Percentiles rank a stretch among this genome's conserved stretches.
phyloP scores from a whole-genome alignment of 345 rosid genomes.

The Boechera stricta region DNA sequence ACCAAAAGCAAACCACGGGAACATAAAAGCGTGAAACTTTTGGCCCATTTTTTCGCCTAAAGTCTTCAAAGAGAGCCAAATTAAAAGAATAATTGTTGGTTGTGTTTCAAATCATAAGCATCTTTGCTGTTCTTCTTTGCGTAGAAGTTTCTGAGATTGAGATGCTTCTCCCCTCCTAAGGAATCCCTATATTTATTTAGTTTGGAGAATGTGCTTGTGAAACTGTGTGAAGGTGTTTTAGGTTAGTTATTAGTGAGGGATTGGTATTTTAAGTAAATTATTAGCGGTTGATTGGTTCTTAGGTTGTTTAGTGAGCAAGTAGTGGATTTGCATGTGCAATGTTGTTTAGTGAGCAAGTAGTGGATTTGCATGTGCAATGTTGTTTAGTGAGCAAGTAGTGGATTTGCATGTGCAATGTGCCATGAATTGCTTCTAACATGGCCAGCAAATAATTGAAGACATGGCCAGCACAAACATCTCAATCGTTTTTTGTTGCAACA shows the following conservation, averaged over 20 bases:
- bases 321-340: neutral
- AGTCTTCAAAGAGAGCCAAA: neutral
- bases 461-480: too few relatives aligned
- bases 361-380: neutral
- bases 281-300: neutral
- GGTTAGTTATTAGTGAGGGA: neutral
- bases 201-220: neutral
- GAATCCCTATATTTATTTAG: too few relatives aligned
- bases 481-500: too few relatives aligned
- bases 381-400: neutral
- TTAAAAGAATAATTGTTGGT: neutral
- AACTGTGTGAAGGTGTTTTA: neutral
- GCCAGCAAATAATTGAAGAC: too few relatives aligned
- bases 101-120: neutral
- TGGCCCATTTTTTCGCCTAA: neutral
- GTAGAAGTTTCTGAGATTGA: too few relatives aligned
- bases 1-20: slow-evolving; percentile 55
- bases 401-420: neutral
- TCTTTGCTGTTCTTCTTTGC: neutral
- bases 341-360: neutral
- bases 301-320: neutral
- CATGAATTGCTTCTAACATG: too few relatives aligned
- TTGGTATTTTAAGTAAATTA: neutral
- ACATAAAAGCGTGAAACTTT: slow-evolving; percentile 43
- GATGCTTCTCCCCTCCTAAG: too few relatives aligned